Conservation (phyloP, 2,329 filamentous ascomycete genomes). For the Zarea fungicola region DNA sequence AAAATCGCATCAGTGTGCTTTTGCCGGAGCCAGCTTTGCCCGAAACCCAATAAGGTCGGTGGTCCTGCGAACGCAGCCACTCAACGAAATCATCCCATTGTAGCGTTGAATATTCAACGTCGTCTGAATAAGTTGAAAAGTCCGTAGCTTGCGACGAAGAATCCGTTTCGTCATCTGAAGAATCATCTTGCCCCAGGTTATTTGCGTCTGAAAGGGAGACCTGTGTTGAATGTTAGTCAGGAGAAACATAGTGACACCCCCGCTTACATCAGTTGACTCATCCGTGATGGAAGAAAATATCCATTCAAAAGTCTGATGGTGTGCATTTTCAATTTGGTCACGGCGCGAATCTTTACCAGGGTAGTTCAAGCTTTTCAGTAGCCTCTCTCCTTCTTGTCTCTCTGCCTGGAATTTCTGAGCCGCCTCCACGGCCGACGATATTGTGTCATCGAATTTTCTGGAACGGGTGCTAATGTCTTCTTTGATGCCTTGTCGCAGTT, state of each 20-base stretch:
- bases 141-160: too few relatives aligned
- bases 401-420: neutral
- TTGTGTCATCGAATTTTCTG: neutral
- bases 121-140: too few relatives aligned
- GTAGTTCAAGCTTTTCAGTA: neutral
- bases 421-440: neutral
- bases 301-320: neutral
- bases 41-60: neutral
- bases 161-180: neutral
- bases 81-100: neutral
- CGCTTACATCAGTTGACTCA: neutral
- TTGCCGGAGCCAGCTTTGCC: neutral
- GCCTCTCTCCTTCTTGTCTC: neutral
- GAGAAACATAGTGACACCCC: too few relatives aligned
- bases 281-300: neutral
- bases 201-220: too few relatives aligned
- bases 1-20: neutral
- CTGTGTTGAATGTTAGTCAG: too few relatives aligned
- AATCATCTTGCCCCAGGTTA: too few relatives aligned
- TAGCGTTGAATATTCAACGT: too few relatives aligned
- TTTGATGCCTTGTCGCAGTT: neutral
- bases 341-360: neutral
- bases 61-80: neutral
- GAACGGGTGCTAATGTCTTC: neutral
- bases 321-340: neutral